A percentile compares a stretch with the other conserved stretches of the same genome.
Evolutionary conservation across 1,284 basidiomycete genomes (phyloP).

Genomic region (Grifola frondosa): DNA sequence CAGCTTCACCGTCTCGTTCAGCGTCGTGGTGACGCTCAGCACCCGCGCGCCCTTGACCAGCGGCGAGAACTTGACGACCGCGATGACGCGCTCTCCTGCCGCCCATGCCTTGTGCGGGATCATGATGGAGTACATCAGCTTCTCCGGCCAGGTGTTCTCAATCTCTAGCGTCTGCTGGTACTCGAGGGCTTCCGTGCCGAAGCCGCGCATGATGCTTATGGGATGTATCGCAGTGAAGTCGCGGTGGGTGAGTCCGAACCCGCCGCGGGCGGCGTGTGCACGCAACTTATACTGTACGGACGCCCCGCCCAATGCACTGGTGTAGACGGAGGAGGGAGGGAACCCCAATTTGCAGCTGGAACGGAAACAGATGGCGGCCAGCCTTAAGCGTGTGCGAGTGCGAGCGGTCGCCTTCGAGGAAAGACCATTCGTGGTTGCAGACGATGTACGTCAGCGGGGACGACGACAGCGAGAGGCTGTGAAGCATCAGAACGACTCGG

Average conservation of each 20-base stretch:
- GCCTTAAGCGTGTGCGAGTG: constrained; percentile 87
- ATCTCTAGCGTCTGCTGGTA: constrained; percentile 94
- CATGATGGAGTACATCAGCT: constrained; percentile 89
- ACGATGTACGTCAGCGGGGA: constrained; percentile 64
- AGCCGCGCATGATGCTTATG: constrained; percentile 72
- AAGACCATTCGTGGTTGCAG: constrained; percentile 86
- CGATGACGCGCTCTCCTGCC: constrained; percentile 80
- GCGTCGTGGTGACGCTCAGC: constrained; percentile 60
- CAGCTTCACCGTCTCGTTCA: constrained; percentile 78
- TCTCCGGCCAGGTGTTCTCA: constrained; percentile 95
- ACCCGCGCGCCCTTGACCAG: constrained; percentile 83
- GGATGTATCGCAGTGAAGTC: constrained; percentile 68
- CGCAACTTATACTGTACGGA: constrained; percentile 85
- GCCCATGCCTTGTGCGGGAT: constrained; percentile 91
- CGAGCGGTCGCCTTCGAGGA: constrained; percentile 75
- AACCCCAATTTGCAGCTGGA: constrained; percentile 81
- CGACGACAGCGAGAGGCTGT: constrained; percentile 41
- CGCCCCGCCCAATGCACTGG: constrained; percentile 58
- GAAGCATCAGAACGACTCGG: constrained; percentile 19
- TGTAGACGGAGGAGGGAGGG: constrained; percentile 75
- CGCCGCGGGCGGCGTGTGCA: constrained; percentile 75
- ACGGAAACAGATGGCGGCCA: constrained; percentile 86
- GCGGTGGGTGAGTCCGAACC: constrained; percentile 52
- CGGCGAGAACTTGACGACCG: constrained; percentile 85
- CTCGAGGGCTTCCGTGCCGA: constrained; percentile 82